Evolutionary conservation across 2,329 filamentous ascomycete species (phyloP), one percentile per base, ranked within the genome.

Genomic region (Cercospora sp.): DNA sequence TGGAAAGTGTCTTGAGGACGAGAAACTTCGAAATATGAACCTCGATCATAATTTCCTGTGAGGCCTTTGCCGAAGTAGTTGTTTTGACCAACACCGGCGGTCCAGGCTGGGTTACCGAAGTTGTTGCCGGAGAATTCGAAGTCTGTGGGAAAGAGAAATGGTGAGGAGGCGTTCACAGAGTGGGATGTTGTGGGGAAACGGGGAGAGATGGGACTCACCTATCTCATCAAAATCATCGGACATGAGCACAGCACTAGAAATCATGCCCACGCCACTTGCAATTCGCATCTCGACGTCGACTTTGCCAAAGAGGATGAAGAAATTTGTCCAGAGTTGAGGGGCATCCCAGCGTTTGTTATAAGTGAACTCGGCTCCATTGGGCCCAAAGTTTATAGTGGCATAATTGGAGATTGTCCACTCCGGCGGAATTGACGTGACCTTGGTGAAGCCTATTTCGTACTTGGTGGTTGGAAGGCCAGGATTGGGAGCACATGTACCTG

Each of bases 11-110:
- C 81, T 9, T 77, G 71, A 62, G 81, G 79, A 63, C 78, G 78
- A 5, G 60, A 62, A 6, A 62, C 60, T 5, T 62, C 60, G 16
- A 62, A 62, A n/a, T 18, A 62, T 55, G 73, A 63, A 49, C 80
- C 85, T 59, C 83, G 81, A 72, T 85, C 83, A 74, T 83, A 85
- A 43, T 80, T 81, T 58, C 83, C 83, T 30, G 81, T 85, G 69
- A 88, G 82, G 32, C 85, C 85, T 77, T 86, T 86, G 71, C 84
- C 84, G 71, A 83, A 87, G 75, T 85, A 86, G 78, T 86, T 86
- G 69, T 80, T 85, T 70, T 86, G 77, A 5, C 82, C 81, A 9
- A 79, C 76, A 5, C 62, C 59, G 16, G 28, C 60, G 9, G 32
- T 32, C 12, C 21, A 45, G 2, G 21, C 40, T 16, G 60, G 10